phyloP scores from a whole-genome alignment of 176 grass and related monocot species.

The Urochloa ruziziensis region DNA sequence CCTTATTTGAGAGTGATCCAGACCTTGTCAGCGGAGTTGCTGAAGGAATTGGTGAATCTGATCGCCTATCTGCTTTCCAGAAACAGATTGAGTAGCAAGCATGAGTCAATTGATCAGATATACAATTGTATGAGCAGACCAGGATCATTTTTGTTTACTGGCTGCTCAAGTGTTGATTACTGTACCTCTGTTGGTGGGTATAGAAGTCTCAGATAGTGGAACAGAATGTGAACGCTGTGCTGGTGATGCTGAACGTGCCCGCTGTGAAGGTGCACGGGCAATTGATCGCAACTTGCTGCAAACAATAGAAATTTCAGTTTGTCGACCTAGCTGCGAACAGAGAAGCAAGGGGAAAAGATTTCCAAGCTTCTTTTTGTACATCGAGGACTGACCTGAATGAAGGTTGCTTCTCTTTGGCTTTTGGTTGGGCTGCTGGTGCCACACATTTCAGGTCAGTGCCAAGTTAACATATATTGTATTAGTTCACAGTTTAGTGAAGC shows the following conservation, averaged over 20 bases:
- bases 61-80: slow-evolving; percentile 56
- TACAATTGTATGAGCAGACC: not conserved
- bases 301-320: slow-evolving; percentile 3
- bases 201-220: slow-evolving; percentile 30
- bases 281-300: slow-evolving; percentile 72
- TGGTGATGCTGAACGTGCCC: slow-evolving; percentile 67
- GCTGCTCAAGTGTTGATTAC: not conserved
- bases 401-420: slow-evolving; percentile 52
- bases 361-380: not conserved
- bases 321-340: too few relatives aligned
- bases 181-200: slow-evolving; percentile 37
- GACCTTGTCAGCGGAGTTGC: slow-evolving; percentile 51
- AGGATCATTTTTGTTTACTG: not conserved
- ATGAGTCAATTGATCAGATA: not conserved
- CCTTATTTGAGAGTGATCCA: slow-evolving; percentile 56
- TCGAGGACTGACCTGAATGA: slow-evolving; percentile 63
- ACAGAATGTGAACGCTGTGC: slow-evolving; percentile 24
- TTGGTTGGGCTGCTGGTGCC: slow-evolving; percentile 32
- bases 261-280: slow-evolving; percentile 49
- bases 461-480: slow-evolving; percentile 6
- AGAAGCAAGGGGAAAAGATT: not conserved
- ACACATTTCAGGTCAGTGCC: slow-evolving; percentile 2
- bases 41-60: slow-evolving; percentile 40
- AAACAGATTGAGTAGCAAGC: not conserved
- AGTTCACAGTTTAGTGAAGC: not conserved